Percentiles rank a stretch among this genome's conserved stretches.
Evolutionary conservation across 1,139 yeast genomes (phyloP).

Genomic region (Pichia inconspicua): DNA sequence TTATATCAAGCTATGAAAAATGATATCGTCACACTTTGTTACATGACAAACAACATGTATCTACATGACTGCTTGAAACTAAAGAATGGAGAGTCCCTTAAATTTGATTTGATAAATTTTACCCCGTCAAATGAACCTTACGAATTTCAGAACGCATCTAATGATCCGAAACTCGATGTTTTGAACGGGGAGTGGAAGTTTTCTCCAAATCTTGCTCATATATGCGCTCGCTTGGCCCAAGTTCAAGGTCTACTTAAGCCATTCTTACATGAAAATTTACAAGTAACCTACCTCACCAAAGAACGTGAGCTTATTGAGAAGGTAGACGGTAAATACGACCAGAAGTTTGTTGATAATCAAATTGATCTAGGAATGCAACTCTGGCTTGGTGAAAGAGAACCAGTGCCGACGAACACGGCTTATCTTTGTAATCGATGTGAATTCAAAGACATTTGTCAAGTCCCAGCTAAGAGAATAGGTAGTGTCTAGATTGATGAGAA

Average conservation of each 20-base stretch:
- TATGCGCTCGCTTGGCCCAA: slow-evolving; percentile 50
- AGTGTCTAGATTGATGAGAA: background rate
- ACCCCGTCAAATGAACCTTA: background rate
- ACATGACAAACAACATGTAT: slow-evolving; percentile 32
- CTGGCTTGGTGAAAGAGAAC: slow-evolving; percentile 49
- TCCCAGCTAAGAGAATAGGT: slow-evolving; percentile 5
- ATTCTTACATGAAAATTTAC: slow-evolving; percentile 32
- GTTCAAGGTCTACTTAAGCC: slow-evolving; percentile 33
- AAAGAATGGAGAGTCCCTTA: slow-evolving; percentile 39
- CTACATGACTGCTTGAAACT: slow-evolving; percentile 39
- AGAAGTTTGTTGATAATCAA: slow-evolving; percentile 24
- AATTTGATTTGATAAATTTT: slow-evolving; percentile 25
- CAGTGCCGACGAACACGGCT: slow-evolving; percentile 32
- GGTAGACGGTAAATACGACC: slow-evolving; percentile 19
- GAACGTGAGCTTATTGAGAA: slow-evolving; percentile 25
- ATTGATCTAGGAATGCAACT: slow-evolving; percentile 34
- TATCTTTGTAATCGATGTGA: slow-evolving; percentile 46
- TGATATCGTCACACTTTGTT: slow-evolving; percentile 31
- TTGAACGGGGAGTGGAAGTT: slow-evolving; percentile 35
- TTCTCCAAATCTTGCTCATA: slow-evolving; percentile 49
- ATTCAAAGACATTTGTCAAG: slow-evolving; percentile 31
- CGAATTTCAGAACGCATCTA: slow-evolving; percentile 7
- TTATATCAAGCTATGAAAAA: slow-evolving; percentile 43
- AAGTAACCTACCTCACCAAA: slow-evolving; percentile 47
- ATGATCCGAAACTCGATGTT: slow-evolving; percentile 15